Conservation (phyloP, 2,329 filamentous ascomycete genomes). For the Whalleya microplaca region DNA sequence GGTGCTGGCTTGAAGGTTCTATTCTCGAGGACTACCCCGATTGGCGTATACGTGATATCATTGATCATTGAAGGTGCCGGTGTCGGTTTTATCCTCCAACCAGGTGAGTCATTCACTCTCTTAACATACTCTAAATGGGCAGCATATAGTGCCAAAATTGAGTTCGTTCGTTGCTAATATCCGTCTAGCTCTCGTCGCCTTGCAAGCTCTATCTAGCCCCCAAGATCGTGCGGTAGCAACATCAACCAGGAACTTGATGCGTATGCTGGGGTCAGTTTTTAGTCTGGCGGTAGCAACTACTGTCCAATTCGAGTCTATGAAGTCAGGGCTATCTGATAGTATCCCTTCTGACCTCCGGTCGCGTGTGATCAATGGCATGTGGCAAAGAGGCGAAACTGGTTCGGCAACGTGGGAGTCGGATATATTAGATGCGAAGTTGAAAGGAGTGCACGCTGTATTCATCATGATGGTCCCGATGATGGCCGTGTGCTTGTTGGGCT, state of each 20-base stretch:
- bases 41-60: slow-evolving; percentile 24
- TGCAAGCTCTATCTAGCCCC: slow-evolving; percentile 29
- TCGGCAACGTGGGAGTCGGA: slow-evolving; percentile 14
- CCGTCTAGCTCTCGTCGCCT: slow-evolving; percentile 31
- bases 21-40: slow-evolving; percentile 26
- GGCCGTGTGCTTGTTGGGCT: slow-evolving; percentile 19
- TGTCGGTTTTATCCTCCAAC: slow-evolving; percentile 35
- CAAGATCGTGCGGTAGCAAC: slow-evolving; percentile 36
- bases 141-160: background rate
- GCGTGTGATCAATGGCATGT: slow-evolving; percentile 25
- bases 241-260: slow-evolving; percentile 33
- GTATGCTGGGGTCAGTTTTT: slow-evolving; percentile 31
- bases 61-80: slow-evolving; percentile 34
- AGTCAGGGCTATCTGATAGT: slow-evolving; percentile 8
- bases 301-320: slow-evolving; percentile 21
- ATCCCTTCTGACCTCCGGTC: slow-evolving; percentile 15
- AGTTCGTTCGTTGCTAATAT: background rate
- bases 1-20: slow-evolving; percentile 32
- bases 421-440: slow-evolving; percentile 31
- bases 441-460: slow-evolving; percentile 30
- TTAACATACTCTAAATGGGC: too few species aligned
- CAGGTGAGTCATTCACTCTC: slow-evolving; percentile 13
- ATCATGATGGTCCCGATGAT: slow-evolving; percentile 27
- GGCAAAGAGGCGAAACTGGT: slow-evolving; percentile 16
- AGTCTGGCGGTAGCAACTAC: slow-evolving; percentile 27